phyloP scores from a whole-genome alignment of 441 rosid genomes.

The Adansonia rubrostipa region DNA sequence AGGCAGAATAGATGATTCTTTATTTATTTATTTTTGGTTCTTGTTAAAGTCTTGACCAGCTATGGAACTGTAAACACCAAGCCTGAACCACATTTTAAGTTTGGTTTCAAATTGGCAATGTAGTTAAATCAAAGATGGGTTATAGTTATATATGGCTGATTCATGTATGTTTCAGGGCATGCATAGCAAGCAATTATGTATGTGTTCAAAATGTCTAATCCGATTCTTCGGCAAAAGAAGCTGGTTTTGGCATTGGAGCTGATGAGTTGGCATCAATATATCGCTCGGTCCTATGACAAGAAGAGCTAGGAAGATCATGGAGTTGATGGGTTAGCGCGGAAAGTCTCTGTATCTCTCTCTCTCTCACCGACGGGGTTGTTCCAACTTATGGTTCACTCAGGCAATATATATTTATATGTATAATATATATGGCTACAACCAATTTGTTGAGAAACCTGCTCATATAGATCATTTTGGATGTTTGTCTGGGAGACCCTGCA shows the following conservation, averaged over 20 bases:
- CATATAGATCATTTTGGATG: conserved; percentile 41
- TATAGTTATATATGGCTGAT: too few relatives aligned
- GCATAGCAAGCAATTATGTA: conserved; percentile 37
- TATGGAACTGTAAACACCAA: too few relatives aligned
- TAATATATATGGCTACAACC: conserved; percentile 52
- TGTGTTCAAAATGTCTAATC: conserved; percentile 38
- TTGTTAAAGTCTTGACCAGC: too few relatives aligned
- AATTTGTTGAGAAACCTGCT: conserved; percentile 59
- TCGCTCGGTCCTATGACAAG: conserved; percentile 49
- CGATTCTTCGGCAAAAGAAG: conserved; percentile 21
- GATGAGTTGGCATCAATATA: conserved; percentile 47
- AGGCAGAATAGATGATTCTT: too few relatives aligned
- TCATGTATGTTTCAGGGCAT: too few relatives aligned
- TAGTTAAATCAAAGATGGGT: too few relatives aligned
- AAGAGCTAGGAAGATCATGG: conserved; percentile 45
- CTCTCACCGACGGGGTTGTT: conserved; percentile 49
- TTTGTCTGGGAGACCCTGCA: conserved; percentile 8
- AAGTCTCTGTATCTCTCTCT: conserved; percentile 29
- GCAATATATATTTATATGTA: conserved; percentile 27
- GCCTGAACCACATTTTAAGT: too few relatives aligned
- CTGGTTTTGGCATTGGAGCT: conserved; percentile 57
- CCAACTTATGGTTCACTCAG: conserved; percentile 45
- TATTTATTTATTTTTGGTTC: too few relatives aligned
- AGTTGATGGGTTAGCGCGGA: conserved; percentile 41
- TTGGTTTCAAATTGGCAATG: too few relatives aligned